Percentiles rank a stretch among this genome's conserved stretches.
Conservation (phyloP, 2,329 filamentous ascomycete genomes). For the Botryotinia globosa region DNA sequence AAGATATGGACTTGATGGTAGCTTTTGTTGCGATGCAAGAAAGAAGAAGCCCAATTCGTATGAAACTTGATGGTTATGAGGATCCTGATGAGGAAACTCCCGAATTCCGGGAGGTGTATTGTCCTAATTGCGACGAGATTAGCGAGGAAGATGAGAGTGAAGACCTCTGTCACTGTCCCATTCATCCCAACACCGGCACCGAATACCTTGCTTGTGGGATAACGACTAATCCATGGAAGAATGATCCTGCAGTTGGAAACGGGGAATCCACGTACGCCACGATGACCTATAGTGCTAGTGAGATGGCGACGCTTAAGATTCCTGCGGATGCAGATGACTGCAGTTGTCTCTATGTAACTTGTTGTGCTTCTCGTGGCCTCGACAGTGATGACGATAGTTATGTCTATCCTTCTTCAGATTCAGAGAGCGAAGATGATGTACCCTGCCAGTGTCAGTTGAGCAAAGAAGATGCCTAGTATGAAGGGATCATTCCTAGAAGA, state of each 20-base stretch:
- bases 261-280: not conserved
- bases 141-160: not conserved
- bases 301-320: fast-evolving
- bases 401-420: not conserved
- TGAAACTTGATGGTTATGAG: not conserved
- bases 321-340: not conserved
- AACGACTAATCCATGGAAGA: not conserved
- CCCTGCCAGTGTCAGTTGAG: not conserved
- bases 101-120: not conserved
- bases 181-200: not conserved
- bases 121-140: not conserved
- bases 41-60: not conserved
- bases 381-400: not conserved
- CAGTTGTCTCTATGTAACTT: not conserved
- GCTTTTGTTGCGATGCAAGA: not conserved
- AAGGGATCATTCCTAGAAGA: fast-evolving
- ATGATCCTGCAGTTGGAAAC: not conserved
- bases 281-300: not conserved
- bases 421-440: not conserved
- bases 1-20: not conserved
- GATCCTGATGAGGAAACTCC: no score
- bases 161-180: not conserved
- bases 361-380: not conserved
- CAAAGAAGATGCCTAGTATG: not conserved
- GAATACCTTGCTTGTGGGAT: not conserved